phyloP scores from a whole-genome alignment of 164 flowering plant species.

The Santalum album region DNA sequence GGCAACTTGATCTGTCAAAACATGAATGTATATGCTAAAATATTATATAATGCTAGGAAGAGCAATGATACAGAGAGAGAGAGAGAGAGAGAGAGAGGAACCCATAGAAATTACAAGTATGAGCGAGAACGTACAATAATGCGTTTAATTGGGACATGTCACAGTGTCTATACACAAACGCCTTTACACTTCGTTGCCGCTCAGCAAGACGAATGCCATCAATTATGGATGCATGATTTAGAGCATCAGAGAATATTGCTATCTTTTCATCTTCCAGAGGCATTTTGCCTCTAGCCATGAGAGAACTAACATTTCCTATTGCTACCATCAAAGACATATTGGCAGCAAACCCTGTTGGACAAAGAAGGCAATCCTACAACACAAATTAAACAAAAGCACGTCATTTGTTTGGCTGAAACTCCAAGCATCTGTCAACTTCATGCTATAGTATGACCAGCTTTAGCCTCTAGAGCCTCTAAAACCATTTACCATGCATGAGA shows the following conservation, averaged over 20 bases:
- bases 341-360: slow-evolving; percentile 95
- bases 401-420: slow-evolving; percentile 6
- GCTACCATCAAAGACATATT: slow-evolving; percentile 88
- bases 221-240: slow-evolving; percentile 92
- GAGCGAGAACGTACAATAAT: slow-evolving; percentile 48
- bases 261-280: slow-evolving; percentile 48
- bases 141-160: slow-evolving; percentile 72
- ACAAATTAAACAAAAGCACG: slow-evolving; percentile 19
- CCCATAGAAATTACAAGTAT: slow-evolving; percentile 1
- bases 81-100: too few relatives aligned
- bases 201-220: slow-evolving; percentile 96
- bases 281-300: slow-evolving; percentile 35
- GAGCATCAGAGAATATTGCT: slow-evolving; percentile 86
- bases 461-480: too few relatives aligned
- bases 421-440: too few relatives aligned
- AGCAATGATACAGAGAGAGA: slow-evolving; percentile 1
- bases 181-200: slow-evolving; percentile 40
- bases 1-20: slow-evolving; percentile 60
- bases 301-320: slow-evolving; percentile 62
- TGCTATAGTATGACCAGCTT: too few relatives aligned
- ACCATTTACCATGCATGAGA: too few relatives aligned
- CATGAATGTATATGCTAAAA: slow-evolving; percentile 7
- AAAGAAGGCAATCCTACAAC: slow-evolving; percentile 89
- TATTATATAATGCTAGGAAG: slow-evolving; percentile 1
- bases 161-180: slow-evolving; percentile 74